Percentiles rank a stretch among this genome's conserved stretches.
Evolutionary conservation across 2,329 filamentous ascomycete genomes (phyloP).

Genomic region (Aspergillus floridensis): DNA sequence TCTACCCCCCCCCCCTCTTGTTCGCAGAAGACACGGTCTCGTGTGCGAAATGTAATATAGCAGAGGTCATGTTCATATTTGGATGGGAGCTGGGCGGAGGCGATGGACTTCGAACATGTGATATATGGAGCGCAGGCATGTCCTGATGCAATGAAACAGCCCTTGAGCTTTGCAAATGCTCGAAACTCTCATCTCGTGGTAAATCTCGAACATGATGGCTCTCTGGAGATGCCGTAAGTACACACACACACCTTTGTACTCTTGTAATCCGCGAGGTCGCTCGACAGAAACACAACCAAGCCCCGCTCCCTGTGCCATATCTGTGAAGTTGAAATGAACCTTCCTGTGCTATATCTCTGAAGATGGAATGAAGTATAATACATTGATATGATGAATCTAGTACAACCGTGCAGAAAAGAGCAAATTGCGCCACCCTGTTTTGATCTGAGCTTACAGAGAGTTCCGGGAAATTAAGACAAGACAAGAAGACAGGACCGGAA

Average conservation of each 20-base stretch:
- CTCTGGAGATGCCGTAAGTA: too few relatives aligned
- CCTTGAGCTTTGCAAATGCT: not conserved
- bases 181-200: too few relatives aligned
- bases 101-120: not conserved
- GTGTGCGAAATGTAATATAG: conserved; percentile 9
- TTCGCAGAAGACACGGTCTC: not conserved
- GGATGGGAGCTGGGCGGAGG: not conserved
- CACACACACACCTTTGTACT: too few relatives aligned
- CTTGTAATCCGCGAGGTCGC: too few relatives aligned
- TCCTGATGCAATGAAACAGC: not conserved
- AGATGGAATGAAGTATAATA: conserved; percentile 21
- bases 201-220: not conserved
- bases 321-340: not conserved
- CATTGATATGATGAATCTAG: conserved; percentile 26
- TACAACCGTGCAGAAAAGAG: conserved; percentile 19
- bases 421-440: conserved; percentile 36
- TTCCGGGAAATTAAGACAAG: conserved; percentile 15
- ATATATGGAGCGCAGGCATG: conserved; percentile 37
- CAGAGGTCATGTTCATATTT: conserved; percentile 4
- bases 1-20: not conserved
- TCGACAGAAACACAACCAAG: too few relatives aligned
- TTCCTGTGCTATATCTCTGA: not conserved
- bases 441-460: conserved; percentile 12
- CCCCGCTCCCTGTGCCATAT: too few relatives aligned
- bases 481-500: conserved; percentile 21